These are phyloP conservation scores for Neonectria neomacrospora DNA, from an alignment of 2,329 filamentous ascomycete species.

Conservation along the genomic window DNA sequence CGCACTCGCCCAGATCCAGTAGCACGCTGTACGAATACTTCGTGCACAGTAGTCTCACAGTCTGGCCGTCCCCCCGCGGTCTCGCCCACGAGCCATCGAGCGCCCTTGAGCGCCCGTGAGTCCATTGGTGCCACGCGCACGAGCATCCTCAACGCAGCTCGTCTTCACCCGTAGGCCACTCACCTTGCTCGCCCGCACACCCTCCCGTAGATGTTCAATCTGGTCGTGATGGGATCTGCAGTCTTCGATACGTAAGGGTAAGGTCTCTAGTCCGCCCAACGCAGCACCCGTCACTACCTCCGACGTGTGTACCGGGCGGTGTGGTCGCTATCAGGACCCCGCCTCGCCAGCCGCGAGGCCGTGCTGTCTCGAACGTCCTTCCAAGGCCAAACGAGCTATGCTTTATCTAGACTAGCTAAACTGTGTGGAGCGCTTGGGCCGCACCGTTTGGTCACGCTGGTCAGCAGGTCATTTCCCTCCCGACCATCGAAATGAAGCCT, in stretches of 20 bases:
- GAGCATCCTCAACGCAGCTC: constrained; percentile 24
- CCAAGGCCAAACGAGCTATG: constrained; percentile 16
- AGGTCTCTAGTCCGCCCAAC: constrained; percentile 26
- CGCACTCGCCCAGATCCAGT: constrained; percentile 3
- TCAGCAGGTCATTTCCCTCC: constrained; percentile 43
- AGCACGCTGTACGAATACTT: background rate
- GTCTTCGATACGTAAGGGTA: constrained; percentile 28
- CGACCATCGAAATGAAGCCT: constrained; percentile 32
- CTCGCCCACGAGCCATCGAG: constrained; percentile 17
- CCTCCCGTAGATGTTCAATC: constrained; percentile 29
- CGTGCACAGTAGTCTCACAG: constrained; percentile 3
- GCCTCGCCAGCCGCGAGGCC: constrained; percentile 31
- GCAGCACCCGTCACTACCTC: constrained; percentile 31
- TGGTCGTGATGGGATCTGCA: constrained; percentile 42
- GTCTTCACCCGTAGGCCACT: constrained; percentile 31
- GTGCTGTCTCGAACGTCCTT: constrained; percentile 11
- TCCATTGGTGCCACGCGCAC: constrained; percentile 45
- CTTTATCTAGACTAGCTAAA: constrained; percentile 6
- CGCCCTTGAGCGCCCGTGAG: constrained; percentile 24
- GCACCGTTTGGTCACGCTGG: constrained; percentile 44
- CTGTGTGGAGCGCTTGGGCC: constrained; percentile 23
- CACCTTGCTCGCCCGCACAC: constrained; percentile 39
- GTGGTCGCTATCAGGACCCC: constrained; percentile 38
- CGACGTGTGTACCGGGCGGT: constrained; percentile 36
- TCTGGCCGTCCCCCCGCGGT: constrained; percentile 16